A percentile compares a stretch with the other conserved stretches of the same genome.
phyloP scores from a whole-genome alignment of 352 stramenopile species.

The Globisporangium sylvaticum region DNA sequence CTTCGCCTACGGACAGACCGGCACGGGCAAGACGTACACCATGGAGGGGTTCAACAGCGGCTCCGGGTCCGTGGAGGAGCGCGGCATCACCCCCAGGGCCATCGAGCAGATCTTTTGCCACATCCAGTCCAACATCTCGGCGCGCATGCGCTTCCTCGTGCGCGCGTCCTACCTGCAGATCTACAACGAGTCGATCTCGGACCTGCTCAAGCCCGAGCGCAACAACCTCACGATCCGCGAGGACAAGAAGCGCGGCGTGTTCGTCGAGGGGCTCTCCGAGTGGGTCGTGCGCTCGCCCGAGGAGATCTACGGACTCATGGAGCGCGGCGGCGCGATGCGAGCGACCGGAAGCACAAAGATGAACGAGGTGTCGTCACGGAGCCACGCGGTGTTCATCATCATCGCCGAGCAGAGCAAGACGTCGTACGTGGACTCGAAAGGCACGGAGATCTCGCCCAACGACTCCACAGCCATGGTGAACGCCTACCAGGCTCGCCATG shows the following conservation, averaged over 20 bases:
- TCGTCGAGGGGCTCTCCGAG: conserved; percentile 93
- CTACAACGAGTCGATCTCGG: conserved; percentile 94
- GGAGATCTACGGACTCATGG: conserved; percentile 95
- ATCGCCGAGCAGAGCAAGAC: conserved; percentile 93
- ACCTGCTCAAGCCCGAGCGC: conserved; percentile 92
- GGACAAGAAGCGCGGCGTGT: conserved; percentile 90
- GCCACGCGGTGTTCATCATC: conserved; percentile 94
- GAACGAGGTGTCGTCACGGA: conserved; percentile 85
- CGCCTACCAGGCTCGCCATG: conserved; percentile 57
- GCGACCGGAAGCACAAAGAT: conserved; percentile 86
- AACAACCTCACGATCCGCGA: conserved; percentile 92
- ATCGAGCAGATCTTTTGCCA: conserved; percentile 96
- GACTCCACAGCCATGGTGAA: conserved; percentile 86
- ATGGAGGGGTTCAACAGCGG: conserved; percentile 95
- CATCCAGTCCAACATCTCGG: conserved; percentile 86
- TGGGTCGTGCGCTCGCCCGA: conserved; percentile 91
- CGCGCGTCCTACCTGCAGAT: conserved; percentile 92
- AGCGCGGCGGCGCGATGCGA: conserved; percentile 80
- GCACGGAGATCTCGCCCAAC: conserved; percentile 76
- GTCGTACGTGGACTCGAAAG: conserved; percentile 81
- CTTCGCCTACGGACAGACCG: conserved; percentile 89
- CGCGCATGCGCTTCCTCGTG: conserved; percentile 87
- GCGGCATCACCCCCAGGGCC: conserved; percentile 96
- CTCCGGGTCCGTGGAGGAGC: conserved; percentile 84
- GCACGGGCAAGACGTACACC: conserved; percentile 93